Evolutionary conservation across 805 yeast genomes (phyloP), one percentile per base, ranked within the genome.

Genomic region (Candida xyloterini): DNA sequence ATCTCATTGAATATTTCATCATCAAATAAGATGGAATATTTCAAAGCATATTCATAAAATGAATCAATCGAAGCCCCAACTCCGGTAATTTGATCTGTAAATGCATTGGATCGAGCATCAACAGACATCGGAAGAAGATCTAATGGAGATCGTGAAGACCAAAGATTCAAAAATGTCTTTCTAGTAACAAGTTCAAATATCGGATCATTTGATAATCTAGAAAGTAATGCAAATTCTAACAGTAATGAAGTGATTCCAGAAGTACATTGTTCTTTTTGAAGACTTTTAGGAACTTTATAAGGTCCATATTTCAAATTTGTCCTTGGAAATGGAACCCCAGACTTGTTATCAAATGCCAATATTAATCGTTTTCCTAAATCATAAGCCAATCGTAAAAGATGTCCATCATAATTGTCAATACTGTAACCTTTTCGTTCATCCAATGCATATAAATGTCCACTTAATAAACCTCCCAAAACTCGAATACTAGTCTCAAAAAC

Each of bases 1-100:
- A 88, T 70, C 2, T 65, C 55, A 27, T 57, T 54, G 27, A 78
- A 62, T 10, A 68, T 65, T 10, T 66, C 66, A 49, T 83, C 84
- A 54, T 84, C 78, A 44, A 89, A 87, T 10, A 90, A 55, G 9
- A 90, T 73, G 2, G 89, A 67, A 15, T 81, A 79, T 56, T 90
- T 90, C 29, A 87, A 69, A 0, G 95, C 84, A 60, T 89, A 86
- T 55, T 90, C 98, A 57, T 82, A 90, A 54, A 86, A 86, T 0
- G 96, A 87, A 60, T 90, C 98, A 11, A 87, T 76, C 2, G 95
- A 84, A 0, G 97, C 97, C 2, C 98, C 97, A 8, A 85, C 71
- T 0, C 96, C 96, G 0, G 93, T 77, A 28, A 79, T 62, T 0
- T 71, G 57, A 40, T 82, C 82, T 28, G 68, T 62, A 78, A 86